These are phyloP conservation scores for Vaccinium myrtillus DNA, from an alignment of 148 eudicot genomes.

Conservation along the genomic window DNA sequence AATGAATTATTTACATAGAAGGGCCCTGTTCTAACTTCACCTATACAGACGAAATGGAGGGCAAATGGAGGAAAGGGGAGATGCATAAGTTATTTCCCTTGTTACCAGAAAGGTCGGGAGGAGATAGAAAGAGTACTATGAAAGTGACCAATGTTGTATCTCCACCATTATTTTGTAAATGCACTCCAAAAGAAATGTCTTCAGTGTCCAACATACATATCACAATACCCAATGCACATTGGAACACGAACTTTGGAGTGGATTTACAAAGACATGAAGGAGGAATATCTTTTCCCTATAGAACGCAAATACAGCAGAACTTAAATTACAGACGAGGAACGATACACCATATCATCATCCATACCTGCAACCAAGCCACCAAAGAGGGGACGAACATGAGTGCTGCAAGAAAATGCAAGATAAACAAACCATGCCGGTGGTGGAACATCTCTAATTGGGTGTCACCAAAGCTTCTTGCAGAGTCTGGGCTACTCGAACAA, in stretches of 20 bases:
- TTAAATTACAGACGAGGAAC: background rate
- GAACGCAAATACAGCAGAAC: constrained; percentile 9
- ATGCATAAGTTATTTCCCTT: background rate
- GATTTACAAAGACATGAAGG: background rate
- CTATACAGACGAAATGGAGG: background rate
- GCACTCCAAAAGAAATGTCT: background rate
- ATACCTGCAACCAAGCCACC: constrained; percentile 90
- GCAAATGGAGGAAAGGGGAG: background rate
- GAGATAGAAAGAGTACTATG: background rate
- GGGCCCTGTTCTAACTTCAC: background rate
- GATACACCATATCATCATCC: background rate
- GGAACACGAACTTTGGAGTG: background rate
- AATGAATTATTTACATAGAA: background rate
- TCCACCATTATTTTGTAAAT: background rate
- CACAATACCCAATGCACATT: background rate
- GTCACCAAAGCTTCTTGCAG: constrained; percentile 68
- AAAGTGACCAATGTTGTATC: background rate
- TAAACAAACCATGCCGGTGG: constrained; percentile 84
- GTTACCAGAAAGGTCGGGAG: background rate
- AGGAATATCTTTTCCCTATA: background rate
- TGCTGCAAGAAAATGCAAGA: constrained; percentile 77
- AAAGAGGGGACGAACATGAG: constrained; percentile 89
- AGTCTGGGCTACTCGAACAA: constrained; percentile 43
- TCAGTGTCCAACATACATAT: background rate
- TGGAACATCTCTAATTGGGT: constrained; percentile 84